phyloP scores from a whole-genome alignment of 1,284 basidiomycete genomes.

The Rhodotorula glutinis region DNA sequence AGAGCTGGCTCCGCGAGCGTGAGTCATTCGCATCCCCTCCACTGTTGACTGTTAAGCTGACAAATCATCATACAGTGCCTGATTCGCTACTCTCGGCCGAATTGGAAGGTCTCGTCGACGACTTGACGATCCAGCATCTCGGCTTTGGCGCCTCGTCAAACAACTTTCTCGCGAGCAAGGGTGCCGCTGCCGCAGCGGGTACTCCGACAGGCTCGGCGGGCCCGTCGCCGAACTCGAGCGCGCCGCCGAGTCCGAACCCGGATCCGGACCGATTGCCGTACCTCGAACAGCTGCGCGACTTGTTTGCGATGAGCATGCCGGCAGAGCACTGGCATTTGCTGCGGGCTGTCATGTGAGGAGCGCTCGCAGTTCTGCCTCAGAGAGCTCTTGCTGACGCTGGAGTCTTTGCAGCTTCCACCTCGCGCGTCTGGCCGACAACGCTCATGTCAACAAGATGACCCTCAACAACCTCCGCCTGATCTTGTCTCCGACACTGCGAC shows the following conservation, averaged over 20 bases:
- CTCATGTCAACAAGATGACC: conserved; percentile 41
- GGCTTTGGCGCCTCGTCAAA: conserved; percentile 37
- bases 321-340: conserved; percentile 38
- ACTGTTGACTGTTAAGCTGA: neutral
- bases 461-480: conserved; percentile 41
- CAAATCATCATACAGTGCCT: conserved; percentile 33
- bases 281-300: conserved; percentile 28
- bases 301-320: conserved; percentile 28
- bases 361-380: neutral
- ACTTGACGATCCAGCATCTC: conserved; percentile 24
- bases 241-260: conserved; percentile 1
- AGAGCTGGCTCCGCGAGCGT: conserved; percentile 54
- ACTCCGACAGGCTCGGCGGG: neutral
- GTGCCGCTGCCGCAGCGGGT: neutral
- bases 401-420: conserved; percentile 34
- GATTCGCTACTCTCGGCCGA: conserved; percentile 37
- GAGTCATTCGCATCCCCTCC: conserved; percentile 34
- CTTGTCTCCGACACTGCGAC: conserved; percentile 39
- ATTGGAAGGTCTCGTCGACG: conserved; percentile 33
- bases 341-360: conserved; percentile 22
- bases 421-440: conserved; percentile 27
- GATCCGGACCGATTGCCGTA: conserved; percentile 5
- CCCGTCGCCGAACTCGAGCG: neutral
- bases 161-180: conserved; percentile 16
- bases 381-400: neutral